Percentiles rank a stretch among this genome's conserved stretches.
Conservation (phyloP, 176 grass and related monocot genomes). For the Oryza australiensis region DNA sequence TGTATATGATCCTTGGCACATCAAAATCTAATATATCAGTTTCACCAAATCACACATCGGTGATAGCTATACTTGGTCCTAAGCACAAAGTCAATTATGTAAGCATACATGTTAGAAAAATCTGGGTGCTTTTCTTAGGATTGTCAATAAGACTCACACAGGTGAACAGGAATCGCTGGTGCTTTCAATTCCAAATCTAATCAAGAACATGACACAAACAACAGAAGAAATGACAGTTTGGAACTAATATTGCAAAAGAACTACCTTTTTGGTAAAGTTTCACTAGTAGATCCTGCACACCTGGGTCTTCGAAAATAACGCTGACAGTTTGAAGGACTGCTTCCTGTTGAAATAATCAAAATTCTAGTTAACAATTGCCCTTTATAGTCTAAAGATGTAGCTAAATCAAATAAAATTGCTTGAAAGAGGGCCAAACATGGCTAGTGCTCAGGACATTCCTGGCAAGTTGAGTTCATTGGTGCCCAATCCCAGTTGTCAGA, state of each 20-base stretch:
- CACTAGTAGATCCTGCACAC: conserved; percentile 81
- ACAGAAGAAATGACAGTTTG: neutral
- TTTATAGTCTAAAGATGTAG: conserved; percentile 20
- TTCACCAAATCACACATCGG: neutral
- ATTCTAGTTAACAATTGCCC: conserved; percentile 8
- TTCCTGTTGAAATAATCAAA: conserved; percentile 61
- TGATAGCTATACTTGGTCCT: neutral
- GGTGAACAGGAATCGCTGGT: neutral
- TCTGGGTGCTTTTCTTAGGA: neutral
- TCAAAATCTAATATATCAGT: neutral
- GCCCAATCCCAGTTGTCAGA: neutral
- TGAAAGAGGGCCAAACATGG: conserved; percentile 10
- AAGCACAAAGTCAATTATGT: neutral
- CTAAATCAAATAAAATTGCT: conserved; percentile 25
- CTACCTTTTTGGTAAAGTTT: conserved; percentile 98
- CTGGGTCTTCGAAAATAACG: conserved; percentile 98
- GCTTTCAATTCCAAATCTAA: conserved; percentile 26
- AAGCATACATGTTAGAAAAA: conserved; percentile 18
- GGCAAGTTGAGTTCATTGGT: neutral
- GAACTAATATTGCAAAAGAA: conserved; percentile 31
- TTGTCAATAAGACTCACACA: conserved; percentile 2
- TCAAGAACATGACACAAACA: neutral
- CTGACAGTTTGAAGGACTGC: conserved; percentile 82
- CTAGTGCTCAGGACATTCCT: conserved; percentile 2
- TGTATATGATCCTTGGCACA: conserved; percentile 2